Percentiles rank a stretch among this genome's conserved stretches.
Evolutionary conservation across 2,329 filamentous ascomycete genomes (phyloP).

Genomic region (Cladophialophora immunda): DNA sequence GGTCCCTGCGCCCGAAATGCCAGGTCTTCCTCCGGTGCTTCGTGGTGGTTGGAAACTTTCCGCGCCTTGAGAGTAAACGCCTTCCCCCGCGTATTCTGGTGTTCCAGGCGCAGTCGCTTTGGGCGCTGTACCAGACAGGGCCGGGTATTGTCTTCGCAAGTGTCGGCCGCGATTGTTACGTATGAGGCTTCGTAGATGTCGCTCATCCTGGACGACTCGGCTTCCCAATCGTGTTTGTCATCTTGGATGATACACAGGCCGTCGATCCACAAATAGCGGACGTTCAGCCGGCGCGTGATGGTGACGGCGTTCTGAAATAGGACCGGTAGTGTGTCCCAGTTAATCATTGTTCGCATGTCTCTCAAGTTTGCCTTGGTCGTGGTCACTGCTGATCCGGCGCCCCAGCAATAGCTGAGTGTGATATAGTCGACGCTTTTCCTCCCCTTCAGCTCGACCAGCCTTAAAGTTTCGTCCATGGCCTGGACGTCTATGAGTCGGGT

Average conservation of each 20-base stretch:
- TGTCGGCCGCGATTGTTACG: neutral
- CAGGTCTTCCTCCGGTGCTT: neutral
- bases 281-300: conserved; percentile 38
- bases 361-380: conserved; percentile 1
- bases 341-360: neutral
- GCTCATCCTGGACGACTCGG: conserved; percentile 34
- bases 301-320: conserved; percentile 43
- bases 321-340: conserved; percentile 11
- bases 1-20: neutral
- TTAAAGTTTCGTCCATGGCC: neutral
- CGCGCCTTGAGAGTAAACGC: neutral
- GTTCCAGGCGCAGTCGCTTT: neutral
- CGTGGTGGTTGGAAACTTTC: neutral
- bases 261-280: conserved; percentile 47
- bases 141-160: neutral
- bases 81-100: neutral
- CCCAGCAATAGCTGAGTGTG: conserved; percentile 12
- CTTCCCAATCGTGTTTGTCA: conserved; percentile 39
- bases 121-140: neutral
- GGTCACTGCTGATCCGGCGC: neutral
- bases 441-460: neutral
- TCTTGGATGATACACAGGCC: conserved; percentile 47
- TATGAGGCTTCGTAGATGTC: conserved; percentile 25
- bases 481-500: neutral
- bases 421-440: neutral